Conservation (phyloP, 1,139 yeast species). For the Diutina scorzettiae region DNA sequence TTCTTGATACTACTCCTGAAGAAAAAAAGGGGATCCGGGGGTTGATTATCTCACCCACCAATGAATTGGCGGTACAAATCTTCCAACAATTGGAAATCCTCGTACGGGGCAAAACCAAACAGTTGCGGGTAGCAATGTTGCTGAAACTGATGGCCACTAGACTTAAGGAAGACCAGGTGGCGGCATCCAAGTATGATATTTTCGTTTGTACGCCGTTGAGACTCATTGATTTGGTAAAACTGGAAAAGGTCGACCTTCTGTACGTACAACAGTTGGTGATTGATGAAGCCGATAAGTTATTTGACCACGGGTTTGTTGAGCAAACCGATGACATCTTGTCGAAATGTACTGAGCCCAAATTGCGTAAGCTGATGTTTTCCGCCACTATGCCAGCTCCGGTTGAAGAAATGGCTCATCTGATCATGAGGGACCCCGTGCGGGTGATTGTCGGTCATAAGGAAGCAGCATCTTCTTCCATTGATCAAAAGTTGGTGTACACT, state of each 20-base stretch:
- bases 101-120: slow-evolving; percentile 54
- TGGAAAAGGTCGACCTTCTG: slow-evolving; percentile 44
- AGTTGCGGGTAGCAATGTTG: slow-evolving; percentile 15
- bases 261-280: slow-evolving; percentile 64
- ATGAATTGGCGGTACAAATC: slow-evolving; percentile 79
- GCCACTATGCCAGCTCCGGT: slow-evolving; percentile 95
- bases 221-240: slow-evolving; percentile 64
- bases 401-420: slow-evolving; percentile 75
- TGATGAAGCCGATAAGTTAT: slow-evolving; percentile 93
- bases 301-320: slow-evolving; percentile 81
- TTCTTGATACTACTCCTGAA: slow-evolving; percentile 17
- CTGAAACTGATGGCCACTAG: slow-evolving; percentile 41
- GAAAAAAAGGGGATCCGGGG: slow-evolving; percentile 49
- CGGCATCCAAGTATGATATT: slow-evolving; percentile 60
- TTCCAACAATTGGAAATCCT: slow-evolving; percentile 56
- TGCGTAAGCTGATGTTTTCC: slow-evolving; percentile 73
- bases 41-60: slow-evolving; percentile 79
- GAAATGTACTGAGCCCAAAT: slow-evolving; percentile 41
- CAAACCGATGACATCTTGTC: slow-evolving; percentile 83
- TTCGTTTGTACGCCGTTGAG: slow-evolving; percentile 83
- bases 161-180: slow-evolving; percentile 43
- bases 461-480: slow-evolving; percentile 77
- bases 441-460: slow-evolving; percentile 89
- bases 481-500: slow-evolving; percentile 74
- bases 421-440: slow-evolving; percentile 78